Base-by-base conservation (phyloP, 176 grass and related monocot genomes). In the Stipa capillata region DNA sequence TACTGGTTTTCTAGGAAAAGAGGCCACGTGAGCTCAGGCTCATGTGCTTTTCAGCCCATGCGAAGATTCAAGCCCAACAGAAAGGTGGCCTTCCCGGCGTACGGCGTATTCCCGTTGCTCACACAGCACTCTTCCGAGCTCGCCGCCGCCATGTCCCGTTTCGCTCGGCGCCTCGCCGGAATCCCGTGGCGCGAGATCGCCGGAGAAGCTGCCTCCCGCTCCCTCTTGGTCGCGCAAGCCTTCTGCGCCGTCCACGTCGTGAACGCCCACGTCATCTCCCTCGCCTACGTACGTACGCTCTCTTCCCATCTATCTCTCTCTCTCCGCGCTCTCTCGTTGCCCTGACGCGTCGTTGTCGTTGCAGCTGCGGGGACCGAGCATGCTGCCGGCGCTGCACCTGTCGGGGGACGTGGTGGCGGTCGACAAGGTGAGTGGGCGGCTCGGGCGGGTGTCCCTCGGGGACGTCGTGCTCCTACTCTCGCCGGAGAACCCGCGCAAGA, bases 371-470 rank as follows among this genome's bases (percentile, higher is more conserved):
- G 95, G 95, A 14, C 43, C 90, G 31, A 98, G 95, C 87, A 98
- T 98, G 95, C 67, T 98, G 65, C 95, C 95, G 25, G 66, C 90
- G 28, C 0, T 98, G 16, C 94, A 87, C 68, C 64, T 94, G 79
- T 81, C 78, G 36, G 95, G 95, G 11, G 95, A 98, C 65, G 65
- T 94, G 59, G 42, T 98, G 57, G 83, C 52, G 6, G 90, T 85
- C 41, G 92, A 98, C 44, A 85, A 56, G 82, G 14, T 92, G 37
- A 86, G 83, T 73, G 58, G 21, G 5, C 69, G 58, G 44, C 21
- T 31, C 50, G 89, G 90, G 36, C 5, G 44, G 41, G 72, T 94
- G 18, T 72, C 11, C 7, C 64, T 39, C 23, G 92, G 95, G 17
- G 92, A 98, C 88, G 74, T 92, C 10, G 92, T 98, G 49, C 37